phyloP scores from a whole-genome alignment of 768 basidiomycete genomes.

The Mycena albidolilacea region DNA sequence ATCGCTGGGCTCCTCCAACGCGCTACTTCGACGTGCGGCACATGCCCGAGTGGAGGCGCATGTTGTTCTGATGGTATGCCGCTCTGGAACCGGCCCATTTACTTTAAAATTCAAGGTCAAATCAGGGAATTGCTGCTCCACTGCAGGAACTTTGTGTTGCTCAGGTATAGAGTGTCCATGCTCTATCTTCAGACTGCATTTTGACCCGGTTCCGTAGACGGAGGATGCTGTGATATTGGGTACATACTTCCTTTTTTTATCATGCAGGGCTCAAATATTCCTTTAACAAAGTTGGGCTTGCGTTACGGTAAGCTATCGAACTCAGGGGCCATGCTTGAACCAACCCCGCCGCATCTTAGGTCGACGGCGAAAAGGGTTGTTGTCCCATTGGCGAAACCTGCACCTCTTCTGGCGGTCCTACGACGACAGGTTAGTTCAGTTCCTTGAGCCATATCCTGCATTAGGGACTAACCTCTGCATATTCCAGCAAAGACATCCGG shows the following conservation, averaged over 20 bases:
- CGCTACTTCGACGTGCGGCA: not conserved
- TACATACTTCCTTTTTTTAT: not conserved
- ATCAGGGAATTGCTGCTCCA: not conserved
- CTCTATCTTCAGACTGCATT: not conserved
- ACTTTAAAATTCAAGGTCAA: not conserved
- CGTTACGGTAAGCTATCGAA: not conserved
- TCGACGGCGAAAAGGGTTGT: conserved; percentile 25
- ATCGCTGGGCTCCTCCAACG: not conserved
- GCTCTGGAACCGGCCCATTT: not conserved
- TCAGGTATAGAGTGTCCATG: not conserved
- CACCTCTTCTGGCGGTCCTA: not conserved
- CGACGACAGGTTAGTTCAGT: not conserved
- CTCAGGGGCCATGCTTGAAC: not conserved
- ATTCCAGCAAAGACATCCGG: not conserved
- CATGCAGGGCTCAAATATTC: not conserved
- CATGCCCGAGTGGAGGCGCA: not conserved
- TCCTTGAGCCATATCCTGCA: not conserved
- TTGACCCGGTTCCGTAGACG: not conserved
- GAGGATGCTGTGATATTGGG: not conserved
- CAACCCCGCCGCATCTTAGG: not conserved
- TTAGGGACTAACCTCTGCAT: no score
- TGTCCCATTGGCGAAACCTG: conserved; percentile 30
- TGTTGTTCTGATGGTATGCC: not conserved
- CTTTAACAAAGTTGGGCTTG: not conserved
- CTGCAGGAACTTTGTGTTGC: not conserved